Evolutionary conservation across 345 rosid species (phyloP).

Genomic region (Citrus medica): DNA sequence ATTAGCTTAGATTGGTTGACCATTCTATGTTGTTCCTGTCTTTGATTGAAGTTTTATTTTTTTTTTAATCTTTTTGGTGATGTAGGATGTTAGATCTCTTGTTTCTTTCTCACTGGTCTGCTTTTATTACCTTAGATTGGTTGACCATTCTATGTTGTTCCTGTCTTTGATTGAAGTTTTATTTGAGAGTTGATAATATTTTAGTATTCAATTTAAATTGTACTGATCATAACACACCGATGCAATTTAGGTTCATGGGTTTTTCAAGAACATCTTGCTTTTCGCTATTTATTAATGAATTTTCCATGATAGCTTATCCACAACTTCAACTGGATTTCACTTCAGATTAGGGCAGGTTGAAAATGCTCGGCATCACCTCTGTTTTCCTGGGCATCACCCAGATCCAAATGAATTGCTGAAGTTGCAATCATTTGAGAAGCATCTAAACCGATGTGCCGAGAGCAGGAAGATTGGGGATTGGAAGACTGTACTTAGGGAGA

Average conservation of each 20-base stretch:
- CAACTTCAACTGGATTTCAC: slow-evolving; percentile 4
- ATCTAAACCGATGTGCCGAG: slow-evolving; percentile 57
- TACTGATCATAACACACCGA: not conserved
- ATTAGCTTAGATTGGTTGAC: not conserved
- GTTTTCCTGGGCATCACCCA: slow-evolving; percentile 57
- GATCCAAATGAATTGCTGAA: slow-evolving; percentile 71
- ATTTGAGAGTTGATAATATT: not conserved
- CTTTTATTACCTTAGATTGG: not conserved
- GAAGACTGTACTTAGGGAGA: slow-evolving; percentile 61
- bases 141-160: not conserved
- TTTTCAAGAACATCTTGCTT: not conserved
- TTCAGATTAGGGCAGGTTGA: slow-evolving; percentile 80
- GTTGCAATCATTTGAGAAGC: slow-evolving; percentile 78
- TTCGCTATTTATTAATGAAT: not conserved
- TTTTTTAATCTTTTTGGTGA: not conserved
- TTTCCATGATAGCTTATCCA: not conserved
- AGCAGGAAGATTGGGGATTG: slow-evolving; percentile 82
- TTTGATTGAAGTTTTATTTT: not conserved
- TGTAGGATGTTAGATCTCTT: not conserved
- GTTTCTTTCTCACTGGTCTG: not conserved
- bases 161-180: not conserved
- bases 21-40: not conserved
- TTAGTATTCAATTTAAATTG: not conserved
- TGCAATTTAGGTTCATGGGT: not conserved
- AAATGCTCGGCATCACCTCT: slow-evolving; percentile 62